phyloP scores from a whole-genome alignment of 148 eudicot genomes.

The Pharnaceum exiguum region DNA sequence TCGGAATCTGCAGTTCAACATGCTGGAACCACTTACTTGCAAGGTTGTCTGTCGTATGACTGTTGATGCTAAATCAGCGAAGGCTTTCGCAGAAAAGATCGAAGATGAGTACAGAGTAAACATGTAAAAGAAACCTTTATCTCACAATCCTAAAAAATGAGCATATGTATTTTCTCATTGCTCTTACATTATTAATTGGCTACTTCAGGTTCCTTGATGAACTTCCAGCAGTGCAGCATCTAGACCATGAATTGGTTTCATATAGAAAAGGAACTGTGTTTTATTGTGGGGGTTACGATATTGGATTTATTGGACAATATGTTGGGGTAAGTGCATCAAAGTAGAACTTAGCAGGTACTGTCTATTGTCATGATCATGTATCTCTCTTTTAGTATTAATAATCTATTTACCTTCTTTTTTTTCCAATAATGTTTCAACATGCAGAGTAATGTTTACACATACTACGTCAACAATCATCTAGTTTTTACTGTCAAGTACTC shows the following conservation, averaged over 20 bases:
- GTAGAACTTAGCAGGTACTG: not conserved
- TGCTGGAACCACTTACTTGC: conserved; percentile 36
- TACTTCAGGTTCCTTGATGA: conserved; percentile 7
- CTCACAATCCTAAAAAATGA: not conserved
- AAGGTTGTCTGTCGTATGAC: conserved; percentile 25
- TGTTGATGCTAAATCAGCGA: conserved; percentile 33
- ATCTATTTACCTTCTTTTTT: too few species aligned
- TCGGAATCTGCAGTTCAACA: conserved; percentile 31
- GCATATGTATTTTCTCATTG: not conserved
- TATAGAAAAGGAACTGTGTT: not conserved
- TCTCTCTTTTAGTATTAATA: too few species aligned
- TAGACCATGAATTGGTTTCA: not conserved
- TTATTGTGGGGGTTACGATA: conserved; percentile 7
- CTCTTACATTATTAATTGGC: not conserved
- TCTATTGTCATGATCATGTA: too few species aligned
- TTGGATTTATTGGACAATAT: conserved; percentile 5
- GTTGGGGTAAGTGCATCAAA: conserved; percentile 8
- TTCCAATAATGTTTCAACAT: not conserved
- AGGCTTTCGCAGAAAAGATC: conserved; percentile 37
- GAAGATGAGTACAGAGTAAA: conserved; percentile 30
- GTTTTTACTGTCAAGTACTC: conserved; percentile 27
- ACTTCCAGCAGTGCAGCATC: conserved; percentile 12
- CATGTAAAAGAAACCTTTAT: conserved; percentile 17
- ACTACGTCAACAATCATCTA: conserved; percentile 28
- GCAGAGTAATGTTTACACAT: conserved; percentile 21